A percentile compares a stretch with the other conserved stretches of the same genome.
phyloP scores from a whole-genome alignment of 2,329 filamentous ascomycete species.

The Cadophora malorum region DNA sequence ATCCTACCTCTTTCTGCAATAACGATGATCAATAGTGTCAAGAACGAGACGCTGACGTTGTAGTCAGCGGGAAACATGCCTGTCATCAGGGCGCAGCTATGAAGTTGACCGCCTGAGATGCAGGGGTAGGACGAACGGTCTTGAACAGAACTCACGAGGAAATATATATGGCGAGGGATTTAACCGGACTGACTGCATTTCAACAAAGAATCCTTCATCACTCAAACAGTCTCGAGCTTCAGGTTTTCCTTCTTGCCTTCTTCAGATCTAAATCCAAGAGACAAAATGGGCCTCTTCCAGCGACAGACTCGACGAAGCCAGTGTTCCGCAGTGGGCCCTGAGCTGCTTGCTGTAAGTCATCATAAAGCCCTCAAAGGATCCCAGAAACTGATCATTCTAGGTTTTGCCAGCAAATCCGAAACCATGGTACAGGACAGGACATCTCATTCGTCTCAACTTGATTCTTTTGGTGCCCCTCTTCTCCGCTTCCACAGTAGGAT shows the following conservation, averaged over 20 bases:
- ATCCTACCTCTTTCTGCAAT: neutral
- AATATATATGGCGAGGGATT: neutral
- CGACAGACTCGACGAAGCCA: neutral
- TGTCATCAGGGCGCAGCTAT: conserved; percentile 8
- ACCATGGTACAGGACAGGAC: conserved; percentile 21
- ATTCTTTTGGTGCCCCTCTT: conserved; percentile 34
- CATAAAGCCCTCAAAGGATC: neutral
- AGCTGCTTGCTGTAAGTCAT: conserved; percentile 3
- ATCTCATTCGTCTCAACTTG: conserved; percentile 34
- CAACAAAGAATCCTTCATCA: neutral
- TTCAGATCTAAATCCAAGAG: neutral
- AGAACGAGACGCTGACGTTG: conserved; percentile 10
- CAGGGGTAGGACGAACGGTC: neutral
- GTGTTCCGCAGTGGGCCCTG: conserved; percentile 6
- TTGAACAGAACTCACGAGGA: neutral
- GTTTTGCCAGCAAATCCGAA: conserved; percentile 10
- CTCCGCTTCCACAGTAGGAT: conserved; percentile 31
- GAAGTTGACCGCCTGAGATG: neutral
- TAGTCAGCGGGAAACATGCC: conserved; percentile 12
- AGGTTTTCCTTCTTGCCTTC: neutral
- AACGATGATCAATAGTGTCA: neutral
- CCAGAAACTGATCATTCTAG: neutral
- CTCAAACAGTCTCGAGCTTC: neutral
- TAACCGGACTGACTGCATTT: neutral
- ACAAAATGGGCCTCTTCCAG: conserved; percentile 5